phyloP scores from a whole-genome alignment of 352 stramenopile species.

The Pythium utonaiense region DNA sequence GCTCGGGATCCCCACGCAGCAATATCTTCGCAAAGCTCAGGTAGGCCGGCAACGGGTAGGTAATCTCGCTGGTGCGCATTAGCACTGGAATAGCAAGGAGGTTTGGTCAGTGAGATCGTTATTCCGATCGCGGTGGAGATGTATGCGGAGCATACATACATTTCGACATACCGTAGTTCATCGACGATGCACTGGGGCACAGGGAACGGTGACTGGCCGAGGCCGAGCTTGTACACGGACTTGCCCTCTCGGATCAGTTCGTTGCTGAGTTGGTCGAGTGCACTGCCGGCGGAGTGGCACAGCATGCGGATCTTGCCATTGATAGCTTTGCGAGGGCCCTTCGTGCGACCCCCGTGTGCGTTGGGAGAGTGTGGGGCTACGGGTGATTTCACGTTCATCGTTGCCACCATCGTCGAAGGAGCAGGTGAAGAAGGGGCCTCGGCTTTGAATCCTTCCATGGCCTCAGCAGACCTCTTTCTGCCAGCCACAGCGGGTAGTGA shows the following conservation, averaged over 20 bases:
- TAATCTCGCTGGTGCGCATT: constrained; percentile 85
- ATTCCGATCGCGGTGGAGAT: not conserved
- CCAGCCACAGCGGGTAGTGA: not conserved
- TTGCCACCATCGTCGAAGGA: constrained; percentile 1
- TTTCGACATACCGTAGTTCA: constrained; percentile 63
- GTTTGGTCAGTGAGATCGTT: not conserved
- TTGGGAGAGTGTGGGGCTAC: not conserved
- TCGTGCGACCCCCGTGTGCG: not conserved
- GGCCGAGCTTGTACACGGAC: constrained; percentile 79
- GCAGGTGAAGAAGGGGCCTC: not conserved
- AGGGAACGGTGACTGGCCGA: constrained; percentile 85
- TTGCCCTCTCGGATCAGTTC: constrained; percentile 79
- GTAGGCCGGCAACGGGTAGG: constrained; percentile 70
- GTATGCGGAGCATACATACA: constrained; percentile 24
- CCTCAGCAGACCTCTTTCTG: constrained; percentile 46
- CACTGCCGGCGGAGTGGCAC: constrained; percentile 70
- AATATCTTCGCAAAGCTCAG: constrained; percentile 76
- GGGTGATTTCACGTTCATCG: not conserved
- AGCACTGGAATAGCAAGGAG: constrained; percentile 27
- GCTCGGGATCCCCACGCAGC: constrained; percentile 56
- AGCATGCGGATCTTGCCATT: constrained; percentile 88
- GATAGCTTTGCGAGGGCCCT: constrained; percentile 76
- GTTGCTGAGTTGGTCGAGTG: constrained; percentile 84
- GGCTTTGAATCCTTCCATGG: constrained; percentile 22
- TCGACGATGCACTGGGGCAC: constrained; percentile 86